Conservation (phyloP, 768 basidiomycete genomes). For the Glaciozyma antarctica region DNA sequence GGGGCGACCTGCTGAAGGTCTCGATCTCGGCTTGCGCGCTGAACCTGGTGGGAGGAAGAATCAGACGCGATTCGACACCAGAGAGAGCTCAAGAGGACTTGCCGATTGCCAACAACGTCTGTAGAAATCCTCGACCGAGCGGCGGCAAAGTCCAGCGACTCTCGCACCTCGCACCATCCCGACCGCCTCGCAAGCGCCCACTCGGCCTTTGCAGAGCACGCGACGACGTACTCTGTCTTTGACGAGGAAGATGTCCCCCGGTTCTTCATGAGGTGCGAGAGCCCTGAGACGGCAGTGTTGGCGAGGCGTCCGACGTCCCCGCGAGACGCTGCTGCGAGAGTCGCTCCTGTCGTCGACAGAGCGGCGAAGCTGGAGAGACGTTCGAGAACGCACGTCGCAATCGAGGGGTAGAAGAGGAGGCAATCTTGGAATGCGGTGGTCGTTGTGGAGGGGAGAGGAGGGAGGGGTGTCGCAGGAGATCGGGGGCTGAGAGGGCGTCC, state of each 20-base stretch:
- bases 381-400: constrained; percentile 1
- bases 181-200: constrained; percentile 14
- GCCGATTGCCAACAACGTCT: neutral
- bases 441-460: neutral
- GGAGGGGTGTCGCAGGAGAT: neutral
- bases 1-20: constrained; percentile 53
- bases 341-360: neutral
- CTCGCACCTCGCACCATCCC: constrained; percentile 9
- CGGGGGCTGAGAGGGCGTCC: neutral
- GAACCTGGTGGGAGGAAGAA: constrained; percentile 35
- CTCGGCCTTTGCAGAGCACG: constrained; percentile 4
- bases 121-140: neutral
- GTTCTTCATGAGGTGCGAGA: constrained; percentile 25
- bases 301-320: constrained; percentile 24
- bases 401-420: constrained; percentile 9
- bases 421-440: constrained; percentile 14
- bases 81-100: neutral
- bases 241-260: neutral
- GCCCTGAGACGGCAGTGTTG: constrained; percentile 22
- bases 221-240: constrained; percentile 9
- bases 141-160: neutral
- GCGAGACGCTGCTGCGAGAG: constrained; percentile 1
- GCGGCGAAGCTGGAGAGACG: constrained; percentile 5
- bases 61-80: neutral
- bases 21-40: constrained; percentile 68